phyloP scores from a whole-genome alignment of 495 filamentous ascomycete genomes.

The Penicillium coffeae region DNA sequence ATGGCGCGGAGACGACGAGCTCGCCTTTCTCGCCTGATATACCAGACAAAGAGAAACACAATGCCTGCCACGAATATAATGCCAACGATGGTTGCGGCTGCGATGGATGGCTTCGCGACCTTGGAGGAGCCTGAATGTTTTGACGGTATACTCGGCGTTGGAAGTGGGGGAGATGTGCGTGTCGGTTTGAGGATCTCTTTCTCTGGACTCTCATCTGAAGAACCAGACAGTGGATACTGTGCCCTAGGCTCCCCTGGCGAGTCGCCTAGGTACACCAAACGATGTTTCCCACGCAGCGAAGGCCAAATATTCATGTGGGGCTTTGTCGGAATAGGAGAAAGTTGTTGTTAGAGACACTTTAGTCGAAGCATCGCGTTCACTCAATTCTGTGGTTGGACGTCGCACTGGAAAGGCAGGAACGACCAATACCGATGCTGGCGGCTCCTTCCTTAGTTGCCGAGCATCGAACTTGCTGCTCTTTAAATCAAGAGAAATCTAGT shows the following conservation, averaged over 20 bases:
- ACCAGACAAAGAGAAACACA: slow-evolving; percentile 12
- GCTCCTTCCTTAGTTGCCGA: too few relatives aligned
- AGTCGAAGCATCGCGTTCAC: too few relatives aligned
- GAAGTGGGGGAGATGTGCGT: background rate
- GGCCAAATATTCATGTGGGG: background rate
- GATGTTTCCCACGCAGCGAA: background rate
- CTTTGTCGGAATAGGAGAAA: too few relatives aligned
- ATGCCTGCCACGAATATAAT: slow-evolving; percentile 1
- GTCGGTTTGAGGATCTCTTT: background rate
- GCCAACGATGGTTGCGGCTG: slow-evolving; percentile 9
- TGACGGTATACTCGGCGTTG: background rate
- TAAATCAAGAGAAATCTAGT: too few relatives aligned
- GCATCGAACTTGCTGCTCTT: too few relatives aligned
- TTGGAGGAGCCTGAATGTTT: background rate
- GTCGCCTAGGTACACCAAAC: background rate
- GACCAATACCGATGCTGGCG: too few relatives aligned
- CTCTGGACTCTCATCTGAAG: too few relatives aligned
- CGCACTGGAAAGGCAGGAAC: too few relatives aligned
- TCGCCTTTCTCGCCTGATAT: slow-evolving; percentile 4
- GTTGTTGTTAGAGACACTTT: too few relatives aligned
- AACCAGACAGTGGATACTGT: background rate
- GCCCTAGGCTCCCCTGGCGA: background rate
- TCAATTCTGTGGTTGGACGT: too few relatives aligned
- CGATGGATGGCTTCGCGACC: slow-evolving; percentile 4
- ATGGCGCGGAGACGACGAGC: background rate